These are phyloP conservation scores for Entelexis paramagnoliae DNA, from an alignment of 1,139 yeast genomes.

Conservation along the genomic window DNA sequence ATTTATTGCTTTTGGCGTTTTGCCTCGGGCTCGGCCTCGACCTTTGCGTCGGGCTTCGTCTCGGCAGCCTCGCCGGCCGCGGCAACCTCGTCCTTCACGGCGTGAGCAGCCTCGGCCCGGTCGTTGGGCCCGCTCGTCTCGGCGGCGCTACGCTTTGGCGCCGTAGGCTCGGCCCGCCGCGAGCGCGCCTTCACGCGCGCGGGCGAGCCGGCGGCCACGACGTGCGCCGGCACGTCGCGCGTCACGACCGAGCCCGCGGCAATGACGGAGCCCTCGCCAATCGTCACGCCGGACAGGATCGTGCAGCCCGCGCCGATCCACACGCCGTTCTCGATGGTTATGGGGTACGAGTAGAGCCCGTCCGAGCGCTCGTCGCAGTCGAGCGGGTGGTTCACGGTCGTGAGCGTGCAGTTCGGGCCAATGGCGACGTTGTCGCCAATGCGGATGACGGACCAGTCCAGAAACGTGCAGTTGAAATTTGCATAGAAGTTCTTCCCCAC, in stretches of 20 bases:
- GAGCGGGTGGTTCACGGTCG: slow-evolving; percentile 55
- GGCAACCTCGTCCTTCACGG: background rate
- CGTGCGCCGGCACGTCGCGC: slow-evolving; percentile 43
- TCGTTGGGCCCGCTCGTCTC: background rate
- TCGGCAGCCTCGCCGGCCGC: background rate
- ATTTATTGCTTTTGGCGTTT: slow-evolving; percentile 4
- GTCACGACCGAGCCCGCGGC: slow-evolving; percentile 61
- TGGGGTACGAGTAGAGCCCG: slow-evolving; percentile 38
- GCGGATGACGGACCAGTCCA: slow-evolving; percentile 50
- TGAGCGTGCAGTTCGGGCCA: slow-evolving; percentile 53
- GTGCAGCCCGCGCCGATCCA: slow-evolving; percentile 53
- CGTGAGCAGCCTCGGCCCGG: background rate
- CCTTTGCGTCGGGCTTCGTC: no score
- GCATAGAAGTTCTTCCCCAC: slow-evolving; percentile 36
- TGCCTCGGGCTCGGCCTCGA: background rate
- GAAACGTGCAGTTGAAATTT: slow-evolving; percentile 41
- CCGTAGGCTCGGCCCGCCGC: background rate
- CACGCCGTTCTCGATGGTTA: slow-evolving; percentile 49
- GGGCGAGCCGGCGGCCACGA: slow-evolving; percentile 52
- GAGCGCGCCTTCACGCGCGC: slow-evolving; percentile 35
- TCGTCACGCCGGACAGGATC: slow-evolving; percentile 53
- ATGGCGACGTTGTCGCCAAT: slow-evolving; percentile 51
- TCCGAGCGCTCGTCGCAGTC: slow-evolving; percentile 40
- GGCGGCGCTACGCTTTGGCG: background rate
- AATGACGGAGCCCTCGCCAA: slow-evolving; percentile 53